Conservation (phyloP, 352 stramenopile genomes). For the Pythium volutum region DNA sequence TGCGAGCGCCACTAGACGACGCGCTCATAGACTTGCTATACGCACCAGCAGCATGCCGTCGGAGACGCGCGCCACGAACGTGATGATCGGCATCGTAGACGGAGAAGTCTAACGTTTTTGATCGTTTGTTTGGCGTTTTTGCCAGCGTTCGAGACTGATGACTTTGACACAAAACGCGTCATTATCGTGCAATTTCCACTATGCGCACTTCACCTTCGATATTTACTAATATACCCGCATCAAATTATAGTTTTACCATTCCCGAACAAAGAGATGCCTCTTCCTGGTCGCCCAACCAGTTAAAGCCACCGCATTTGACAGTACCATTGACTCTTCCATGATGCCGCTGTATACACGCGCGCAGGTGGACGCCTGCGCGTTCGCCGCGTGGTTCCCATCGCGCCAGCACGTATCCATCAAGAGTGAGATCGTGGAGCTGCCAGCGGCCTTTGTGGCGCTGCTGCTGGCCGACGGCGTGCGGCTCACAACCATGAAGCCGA, state of each 20-base stretch:
- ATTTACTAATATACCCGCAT: neutral
- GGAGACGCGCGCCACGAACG: conserved; percentile 91
- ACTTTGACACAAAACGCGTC: conserved; percentile 25
- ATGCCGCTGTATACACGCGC: conserved; percentile 48
- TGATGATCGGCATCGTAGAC: conserved; percentile 90
- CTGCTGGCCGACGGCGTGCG: conserved; percentile 70
- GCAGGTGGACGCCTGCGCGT: conserved; percentile 83
- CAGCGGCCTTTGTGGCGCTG: conserved; percentile 50
- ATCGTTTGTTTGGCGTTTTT: conserved; percentile 10
- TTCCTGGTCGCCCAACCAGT: neutral
- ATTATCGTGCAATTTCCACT: conserved; percentile 16
- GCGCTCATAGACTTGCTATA: neutral
- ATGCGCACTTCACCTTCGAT: neutral
- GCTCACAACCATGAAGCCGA: conserved; percentile 29
- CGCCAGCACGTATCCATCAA: conserved; percentile 66
- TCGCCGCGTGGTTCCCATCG: conserved; percentile 61
- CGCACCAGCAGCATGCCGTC: conserved; percentile 92
- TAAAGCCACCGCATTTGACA: neutral
- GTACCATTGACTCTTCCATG: neutral
- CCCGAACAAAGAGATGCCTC: neutral
- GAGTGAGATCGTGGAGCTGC: conserved; percentile 49
- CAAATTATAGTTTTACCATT: conserved; percentile 3
- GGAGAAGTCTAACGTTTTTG: neutral
- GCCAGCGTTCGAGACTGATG: neutral
- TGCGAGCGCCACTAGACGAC: neutral